These are phyloP conservation scores for Stromatinia cepivora DNA, from an alignment of 2,329 filamentous ascomycete species.

Conservation along the genomic window DNA sequence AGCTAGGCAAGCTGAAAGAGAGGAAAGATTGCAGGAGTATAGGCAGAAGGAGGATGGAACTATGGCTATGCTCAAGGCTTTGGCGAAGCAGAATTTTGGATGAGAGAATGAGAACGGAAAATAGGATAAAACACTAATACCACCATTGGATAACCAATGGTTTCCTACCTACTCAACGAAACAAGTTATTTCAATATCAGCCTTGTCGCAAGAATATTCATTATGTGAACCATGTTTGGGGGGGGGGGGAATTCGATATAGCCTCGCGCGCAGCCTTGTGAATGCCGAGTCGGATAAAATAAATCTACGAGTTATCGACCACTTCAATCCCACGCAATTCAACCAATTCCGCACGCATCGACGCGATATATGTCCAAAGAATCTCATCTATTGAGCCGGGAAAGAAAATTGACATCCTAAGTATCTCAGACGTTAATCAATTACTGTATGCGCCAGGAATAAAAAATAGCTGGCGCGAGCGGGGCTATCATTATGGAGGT, in stretches of 20 bases:
- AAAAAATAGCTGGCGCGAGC: background rate
- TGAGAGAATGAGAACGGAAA: slow-evolving; percentile 24
- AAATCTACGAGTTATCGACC: background rate
- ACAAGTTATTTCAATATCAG: background rate
- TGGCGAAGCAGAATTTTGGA: slow-evolving; percentile 80
- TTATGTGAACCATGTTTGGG: background rate
- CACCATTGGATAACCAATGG: background rate
- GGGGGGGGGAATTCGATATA: background rate
- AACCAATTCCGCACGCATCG: background rate
- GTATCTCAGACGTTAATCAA: background rate
- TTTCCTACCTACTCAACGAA: no score
- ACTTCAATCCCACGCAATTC: background rate
- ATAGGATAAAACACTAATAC: background rate
- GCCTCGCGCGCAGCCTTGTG: slow-evolving; percentile 19
- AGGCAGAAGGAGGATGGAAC: slow-evolving; percentile 79
- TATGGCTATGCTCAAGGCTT: slow-evolving; percentile 74
- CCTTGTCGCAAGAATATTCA: background rate
- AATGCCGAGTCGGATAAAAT: slow-evolving; percentile 13
- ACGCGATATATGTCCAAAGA: background rate
- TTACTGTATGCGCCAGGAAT: background rate
- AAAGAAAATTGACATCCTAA: background rate
- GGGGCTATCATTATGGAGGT: slow-evolving; percentile 11
- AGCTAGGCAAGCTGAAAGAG: slow-evolving; percentile 74
- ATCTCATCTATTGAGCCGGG: background rate
- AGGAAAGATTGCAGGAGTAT: slow-evolving; percentile 70